A percentile compares a stretch with the other conserved stretches of the same genome.
Evolutionary conservation across 371 early-diverging fungal genomes (phyloP).

Genomic region (Mortierella polycephala): DNA sequence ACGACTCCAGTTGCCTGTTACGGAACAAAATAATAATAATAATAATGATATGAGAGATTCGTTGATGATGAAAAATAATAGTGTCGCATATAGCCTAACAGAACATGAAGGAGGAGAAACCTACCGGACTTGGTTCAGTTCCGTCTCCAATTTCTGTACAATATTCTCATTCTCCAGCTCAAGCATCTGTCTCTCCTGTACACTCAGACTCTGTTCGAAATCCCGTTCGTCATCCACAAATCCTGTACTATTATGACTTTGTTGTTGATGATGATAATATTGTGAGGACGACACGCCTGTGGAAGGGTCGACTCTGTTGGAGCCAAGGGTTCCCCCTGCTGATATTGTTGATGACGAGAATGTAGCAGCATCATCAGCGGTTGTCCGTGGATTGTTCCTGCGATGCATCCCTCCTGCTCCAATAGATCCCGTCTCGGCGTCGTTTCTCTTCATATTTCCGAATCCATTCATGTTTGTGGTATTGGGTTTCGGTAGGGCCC

Average conservation of each 20-base stretch:
- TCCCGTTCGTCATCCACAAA: conserved; percentile 41
- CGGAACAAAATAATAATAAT: background rate
- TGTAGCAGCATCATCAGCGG: background rate
- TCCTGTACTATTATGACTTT: background rate
- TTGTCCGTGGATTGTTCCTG: background rate
- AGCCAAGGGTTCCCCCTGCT: conserved; percentile 6
- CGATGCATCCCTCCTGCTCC: conserved; percentile 14
- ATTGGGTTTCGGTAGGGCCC: conserved; percentile 41
- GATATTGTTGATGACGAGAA: background rate
- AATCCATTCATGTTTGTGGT: conserved; percentile 3
- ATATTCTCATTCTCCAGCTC: conserved; percentile 73
- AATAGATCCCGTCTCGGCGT: background rate
- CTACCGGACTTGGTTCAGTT: conserved; percentile 70
- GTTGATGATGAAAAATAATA: too few relatives aligned
- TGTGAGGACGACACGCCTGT: conserved; percentile 43
- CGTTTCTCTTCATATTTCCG: conserved; percentile 6
- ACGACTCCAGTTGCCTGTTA: conserved; percentile 68
- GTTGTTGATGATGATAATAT: conserved; percentile 27
- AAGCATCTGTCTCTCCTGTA: conserved; percentile 70
- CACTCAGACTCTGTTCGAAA: conserved; percentile 62
- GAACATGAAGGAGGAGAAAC: background rate
- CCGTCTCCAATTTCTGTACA: conserved; percentile 71
- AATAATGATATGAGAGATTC: too few relatives aligned
- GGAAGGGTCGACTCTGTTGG: conserved; percentile 1
- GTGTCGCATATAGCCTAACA: background rate